Evolutionary conservation across 106 monocot species (phyloP), one percentile per base, ranked within the genome.

Genomic region (Chionographis japonica): DNA sequence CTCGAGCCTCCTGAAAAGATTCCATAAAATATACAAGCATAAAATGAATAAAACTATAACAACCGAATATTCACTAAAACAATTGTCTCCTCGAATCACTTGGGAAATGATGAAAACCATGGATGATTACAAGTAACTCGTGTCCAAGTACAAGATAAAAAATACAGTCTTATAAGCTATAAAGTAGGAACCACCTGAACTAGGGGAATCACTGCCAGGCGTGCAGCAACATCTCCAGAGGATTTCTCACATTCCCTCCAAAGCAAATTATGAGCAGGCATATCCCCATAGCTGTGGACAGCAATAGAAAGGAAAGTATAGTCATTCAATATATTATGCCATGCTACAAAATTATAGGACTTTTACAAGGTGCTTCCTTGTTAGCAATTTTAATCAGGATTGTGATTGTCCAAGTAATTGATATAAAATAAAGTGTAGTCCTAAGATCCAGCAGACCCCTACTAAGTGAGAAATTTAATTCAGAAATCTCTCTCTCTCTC

Each of bases 221-320:
- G 84, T 52, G 92, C 82, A 62, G 82, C 76, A 74, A 92, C 89
- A 79, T 91, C 80, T 69, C 71, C 79, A 65, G 89, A 86, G 37
- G 95, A 80, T 72, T 80, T 97, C 57, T 79, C 87, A 40, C 95
- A 92, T 63, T 97, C 92, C 57, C 75, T 92, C 92, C 92, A 97
- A 13, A 97, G 79, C 11, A 97, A 77, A 68, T 97, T 78, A 74
- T 92, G 95, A 51, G 89, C 92, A 66, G 95, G 95, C 86, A 97
- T 87, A 59, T 89, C 95, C 18, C 95, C 95, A 59, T 97, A 95
- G 43, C 92, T 95, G 72, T 53, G 41, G 57, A 51, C 40, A 62
- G 10, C 17, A 37, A 73, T 8, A 49, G 10, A 17, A 51, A 68
- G 16, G 8, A 35, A 60, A 65, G 35, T 69, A 53, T 1, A n/a